Evolutionary conservation across 2,329 filamentous ascomycete species (phyloP).

Genomic region (Onygena corvina): DNA sequence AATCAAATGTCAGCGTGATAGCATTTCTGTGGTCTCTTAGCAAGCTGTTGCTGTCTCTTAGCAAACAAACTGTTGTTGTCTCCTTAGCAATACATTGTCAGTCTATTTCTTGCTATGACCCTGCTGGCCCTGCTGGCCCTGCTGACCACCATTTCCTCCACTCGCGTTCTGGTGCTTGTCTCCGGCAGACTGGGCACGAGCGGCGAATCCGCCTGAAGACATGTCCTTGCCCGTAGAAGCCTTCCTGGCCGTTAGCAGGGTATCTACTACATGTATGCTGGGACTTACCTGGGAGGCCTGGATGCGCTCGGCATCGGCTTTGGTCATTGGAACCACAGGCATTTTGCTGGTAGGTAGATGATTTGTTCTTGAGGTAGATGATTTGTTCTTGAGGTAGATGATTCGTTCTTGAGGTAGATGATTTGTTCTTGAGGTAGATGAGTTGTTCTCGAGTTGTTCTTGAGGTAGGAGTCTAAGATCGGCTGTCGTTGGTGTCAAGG

Average conservation of each 20-base stretch:
- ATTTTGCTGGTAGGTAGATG: no score
- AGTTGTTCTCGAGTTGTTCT: no score
- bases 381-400: no score
- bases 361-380: no score
- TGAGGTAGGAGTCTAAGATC: no score
- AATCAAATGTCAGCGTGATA: not conserved
- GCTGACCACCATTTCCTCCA: not conserved
- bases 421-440: no score
- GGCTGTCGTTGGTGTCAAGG: no score
- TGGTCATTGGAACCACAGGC: not conserved
- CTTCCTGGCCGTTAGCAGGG: not conserved
- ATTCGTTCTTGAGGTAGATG: no score
- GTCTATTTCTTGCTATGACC: not conserved
- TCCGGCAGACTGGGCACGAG: slow-evolving; percentile 5
- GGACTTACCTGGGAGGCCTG: slow-evolving; percentile 9
- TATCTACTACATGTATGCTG: not conserved
- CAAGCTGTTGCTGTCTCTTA: no score
- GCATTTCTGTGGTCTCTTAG: not conserved
- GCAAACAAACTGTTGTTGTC: no score
- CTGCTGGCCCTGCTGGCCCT: not conserved
- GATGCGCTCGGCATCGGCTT: slow-evolving; percentile 9
- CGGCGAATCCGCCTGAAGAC: slow-evolving; percentile 7
- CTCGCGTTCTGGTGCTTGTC: slow-evolving; percentile 3
- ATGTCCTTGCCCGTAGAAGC: slow-evolving; percentile 7
- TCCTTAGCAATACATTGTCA: not conserved